Conservation (phyloP, 768 basidiomycete genomes). For the Phanerochaete carnosa region DNA sequence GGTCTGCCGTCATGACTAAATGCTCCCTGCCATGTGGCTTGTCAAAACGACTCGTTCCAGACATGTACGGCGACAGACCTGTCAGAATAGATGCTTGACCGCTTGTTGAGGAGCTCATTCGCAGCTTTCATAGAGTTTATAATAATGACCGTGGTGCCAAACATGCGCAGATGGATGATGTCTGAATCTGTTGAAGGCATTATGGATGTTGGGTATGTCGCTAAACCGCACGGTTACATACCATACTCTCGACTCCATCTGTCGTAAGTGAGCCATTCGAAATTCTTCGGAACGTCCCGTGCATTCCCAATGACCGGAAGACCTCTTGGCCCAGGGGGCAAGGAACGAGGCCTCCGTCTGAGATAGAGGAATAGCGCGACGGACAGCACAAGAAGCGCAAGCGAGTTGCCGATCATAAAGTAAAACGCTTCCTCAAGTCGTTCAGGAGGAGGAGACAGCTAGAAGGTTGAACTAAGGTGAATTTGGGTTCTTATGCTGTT, state of each 20-base stretch:
- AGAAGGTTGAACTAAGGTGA: too few species aligned
- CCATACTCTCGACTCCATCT: not conserved
- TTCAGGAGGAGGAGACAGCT: too few species aligned
- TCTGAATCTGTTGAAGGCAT: not conserved
- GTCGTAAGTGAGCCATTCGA: not conserved
- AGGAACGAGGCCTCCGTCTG: not conserved
- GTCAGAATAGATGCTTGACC: slow-evolving; percentile 30
- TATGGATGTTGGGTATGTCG: not conserved
- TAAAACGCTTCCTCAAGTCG: too few species aligned
- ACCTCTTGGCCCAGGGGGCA: slow-evolving; percentile 20
- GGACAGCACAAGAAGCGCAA: not conserved
- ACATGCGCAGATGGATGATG: not conserved
- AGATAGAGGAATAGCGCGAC: not conserved
- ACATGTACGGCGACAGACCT: slow-evolving; percentile 9
- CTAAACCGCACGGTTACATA: not conserved
- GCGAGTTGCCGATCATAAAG: not conserved
- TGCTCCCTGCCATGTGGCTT: not conserved
- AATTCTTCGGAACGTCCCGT: not conserved
- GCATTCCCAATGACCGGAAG: not conserved
- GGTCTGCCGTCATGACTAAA: slow-evolving; percentile 19
- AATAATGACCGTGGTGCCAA: slow-evolving; percentile 24
- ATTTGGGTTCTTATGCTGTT: too few species aligned
- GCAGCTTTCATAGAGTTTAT: slow-evolving; percentile 31
- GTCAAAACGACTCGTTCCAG: not conserved
- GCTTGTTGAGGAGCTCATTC: slow-evolving; percentile 33